These are phyloP conservation scores for Apiospora aurea DNA, from an alignment of 2,329 filamentous ascomycete genomes.

Conservation along the genomic window DNA sequence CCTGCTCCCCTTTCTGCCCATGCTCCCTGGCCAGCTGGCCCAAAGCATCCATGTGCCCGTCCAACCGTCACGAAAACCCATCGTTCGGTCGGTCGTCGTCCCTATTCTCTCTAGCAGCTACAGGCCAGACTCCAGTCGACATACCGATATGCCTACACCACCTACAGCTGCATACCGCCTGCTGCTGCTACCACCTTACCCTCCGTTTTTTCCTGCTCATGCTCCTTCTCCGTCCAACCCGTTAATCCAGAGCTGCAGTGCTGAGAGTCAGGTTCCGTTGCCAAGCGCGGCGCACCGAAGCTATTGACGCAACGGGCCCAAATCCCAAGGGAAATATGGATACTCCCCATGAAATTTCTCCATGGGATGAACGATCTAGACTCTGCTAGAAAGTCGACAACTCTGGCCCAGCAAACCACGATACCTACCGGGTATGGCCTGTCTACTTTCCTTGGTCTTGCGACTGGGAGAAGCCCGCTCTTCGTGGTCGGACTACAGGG, in stretches of 20 bases:
- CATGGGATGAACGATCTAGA: conserved; percentile 22
- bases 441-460: neutral
- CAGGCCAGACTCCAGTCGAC: neutral
- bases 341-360: conserved; percentile 12
- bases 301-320: conserved; percentile 16
- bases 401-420: neutral
- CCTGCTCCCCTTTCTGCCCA: conserved; percentile 1
- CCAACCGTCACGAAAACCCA: neutral
- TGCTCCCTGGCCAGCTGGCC: neutral
- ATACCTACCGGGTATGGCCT: conserved; percentile 8
- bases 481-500: neutral
- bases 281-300: conserved; percentile 18
- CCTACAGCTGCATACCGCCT: neutral
- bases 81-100: neutral
- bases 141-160: neutral
- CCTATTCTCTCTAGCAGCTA: conserved; percentile 4
- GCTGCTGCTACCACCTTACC: neutral
- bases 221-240: neutral
- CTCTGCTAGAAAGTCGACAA: conserved; percentile 15
- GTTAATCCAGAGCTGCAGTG: neutral
- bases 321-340: conserved; percentile 11
- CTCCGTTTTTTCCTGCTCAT: neutral
- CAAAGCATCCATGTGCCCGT: conserved; percentile 9
- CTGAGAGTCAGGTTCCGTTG: conserved; percentile 16
- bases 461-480: conserved; percentile 5